These are phyloP conservation scores for Blastocystis hominis DNA, from an alignment of 352 stramenopile genomes.

Conservation along the genomic window DNA sequence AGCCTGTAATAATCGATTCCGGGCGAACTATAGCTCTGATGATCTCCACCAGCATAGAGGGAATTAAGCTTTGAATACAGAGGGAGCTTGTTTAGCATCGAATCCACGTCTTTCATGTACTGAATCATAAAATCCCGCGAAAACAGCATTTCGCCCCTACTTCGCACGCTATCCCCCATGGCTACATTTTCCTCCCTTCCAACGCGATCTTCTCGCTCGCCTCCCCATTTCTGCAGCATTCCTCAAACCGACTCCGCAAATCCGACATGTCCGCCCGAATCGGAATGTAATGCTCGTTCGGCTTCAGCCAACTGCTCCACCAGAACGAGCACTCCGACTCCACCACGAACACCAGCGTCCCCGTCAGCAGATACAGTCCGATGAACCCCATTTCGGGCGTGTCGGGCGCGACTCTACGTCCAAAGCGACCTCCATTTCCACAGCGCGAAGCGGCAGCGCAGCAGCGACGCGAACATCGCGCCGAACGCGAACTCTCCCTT, in stretches of 20 bases:
- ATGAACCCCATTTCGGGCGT: not conserved
- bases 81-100: not conserved
- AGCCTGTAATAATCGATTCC: not conserved
- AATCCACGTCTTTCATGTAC: not conserved
- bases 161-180: not conserved
- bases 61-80: not conserved
- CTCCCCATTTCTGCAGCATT: not conserved
- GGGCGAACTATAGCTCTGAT: not conserved
- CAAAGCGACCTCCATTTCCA: not conserved
- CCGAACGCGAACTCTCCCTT: not conserved
- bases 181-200: not conserved
- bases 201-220: not conserved
- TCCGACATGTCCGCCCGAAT: not conserved
- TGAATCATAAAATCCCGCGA: not conserved
- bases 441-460: not conserved
- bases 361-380: not conserved
- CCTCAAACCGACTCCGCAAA: not conserved
- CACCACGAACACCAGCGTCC: not conserved
- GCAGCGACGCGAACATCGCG: not conserved
- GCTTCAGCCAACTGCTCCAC: not conserved
- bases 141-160: not conserved
- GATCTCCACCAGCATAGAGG: not conserved
- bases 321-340: not conserved
- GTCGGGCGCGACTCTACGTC: not conserved
- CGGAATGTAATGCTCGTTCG: not conserved